phyloP scores from a whole-genome alignment of 148 eudicot species.

The Agrostemma githago region DNA sequence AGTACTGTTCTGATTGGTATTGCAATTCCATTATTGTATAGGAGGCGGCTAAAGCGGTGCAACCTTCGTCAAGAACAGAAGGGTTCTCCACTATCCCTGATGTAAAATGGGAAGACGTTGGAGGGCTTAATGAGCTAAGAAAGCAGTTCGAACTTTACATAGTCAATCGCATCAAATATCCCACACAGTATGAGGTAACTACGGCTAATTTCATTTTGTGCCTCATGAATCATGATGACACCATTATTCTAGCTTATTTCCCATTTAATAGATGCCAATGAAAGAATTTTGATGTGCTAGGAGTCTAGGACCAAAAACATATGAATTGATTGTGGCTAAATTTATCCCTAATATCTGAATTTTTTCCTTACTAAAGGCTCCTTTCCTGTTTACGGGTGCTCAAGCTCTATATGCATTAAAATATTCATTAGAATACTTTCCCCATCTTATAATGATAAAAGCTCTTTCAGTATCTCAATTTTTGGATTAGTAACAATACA shows the following conservation, averaged over 20 bases:
- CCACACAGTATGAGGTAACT: slow-evolving; percentile 58
- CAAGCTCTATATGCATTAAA: too few species aligned
- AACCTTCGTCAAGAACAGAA: slow-evolving; percentile 87
- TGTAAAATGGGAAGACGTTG: slow-evolving; percentile 84
- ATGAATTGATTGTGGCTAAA: too few species aligned
- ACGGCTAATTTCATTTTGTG: not conserved
- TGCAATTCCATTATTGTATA: slow-evolving; percentile 21
- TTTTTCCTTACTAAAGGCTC: too few species aligned
- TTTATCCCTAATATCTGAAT: too few species aligned
- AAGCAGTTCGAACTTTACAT: slow-evolving; percentile 51
- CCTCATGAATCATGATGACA: not conserved
- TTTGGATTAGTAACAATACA: too few species aligned
- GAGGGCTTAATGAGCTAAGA: slow-evolving; percentile 53
- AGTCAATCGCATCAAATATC: slow-evolving; percentile 59
- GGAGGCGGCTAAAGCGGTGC: slow-evolving; percentile 72
- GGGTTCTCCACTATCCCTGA: slow-evolving; percentile 77
- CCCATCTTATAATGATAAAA: too few species aligned
- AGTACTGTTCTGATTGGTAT: slow-evolving; percentile 40
- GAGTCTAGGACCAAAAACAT: too few species aligned
- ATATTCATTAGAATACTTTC: too few species aligned
- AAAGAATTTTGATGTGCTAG: too few species aligned
- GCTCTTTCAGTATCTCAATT: too few species aligned
- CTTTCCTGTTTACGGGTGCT: too few species aligned
- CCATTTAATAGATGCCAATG: too few species aligned
- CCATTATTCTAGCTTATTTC: not conserved